Conservation (phyloP, 148 eudicot species). For the Cornus kousa region DNA sequence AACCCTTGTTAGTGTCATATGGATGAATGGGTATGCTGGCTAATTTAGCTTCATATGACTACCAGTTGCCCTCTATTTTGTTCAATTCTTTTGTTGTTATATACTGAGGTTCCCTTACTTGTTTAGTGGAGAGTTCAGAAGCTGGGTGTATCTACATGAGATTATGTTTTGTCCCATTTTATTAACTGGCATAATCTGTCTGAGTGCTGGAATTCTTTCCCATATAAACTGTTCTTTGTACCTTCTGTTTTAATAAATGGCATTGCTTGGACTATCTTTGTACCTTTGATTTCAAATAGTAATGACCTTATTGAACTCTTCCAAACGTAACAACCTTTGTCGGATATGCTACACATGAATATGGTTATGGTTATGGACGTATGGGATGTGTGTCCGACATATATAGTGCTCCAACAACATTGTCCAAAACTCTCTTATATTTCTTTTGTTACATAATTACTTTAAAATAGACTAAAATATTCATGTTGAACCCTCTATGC, state of each 20-base stretch:
- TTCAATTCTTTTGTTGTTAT: conserved; percentile 11
- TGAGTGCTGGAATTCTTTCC: background rate
- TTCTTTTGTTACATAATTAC: no score
- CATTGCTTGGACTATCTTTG: no score
- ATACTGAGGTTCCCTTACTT: background rate
- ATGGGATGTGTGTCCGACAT: no score
- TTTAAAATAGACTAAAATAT: no score
- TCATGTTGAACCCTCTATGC: no score
- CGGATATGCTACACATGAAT: no score
- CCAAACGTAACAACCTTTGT: no score
- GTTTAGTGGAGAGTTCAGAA: background rate
- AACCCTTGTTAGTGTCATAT: conserved; percentile 52
- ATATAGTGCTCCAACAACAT: no score
- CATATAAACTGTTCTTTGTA: background rate
- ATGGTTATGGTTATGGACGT: no score
- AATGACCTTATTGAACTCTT: no score
- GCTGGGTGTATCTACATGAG: background rate
- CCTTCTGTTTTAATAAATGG: background rate
- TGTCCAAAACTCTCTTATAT: no score
- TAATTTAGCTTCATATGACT: background rate
- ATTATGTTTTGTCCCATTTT: background rate
- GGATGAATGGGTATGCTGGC: conserved; percentile 9
- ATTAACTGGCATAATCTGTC: background rate
- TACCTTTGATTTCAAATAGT: no score
- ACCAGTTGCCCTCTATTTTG: background rate